A percentile compares a stretch with the other conserved stretches of the same genome.
phyloP scores from a whole-genome alignment of 768 basidiomycete species.

The Coprinellus micaceus region DNA sequence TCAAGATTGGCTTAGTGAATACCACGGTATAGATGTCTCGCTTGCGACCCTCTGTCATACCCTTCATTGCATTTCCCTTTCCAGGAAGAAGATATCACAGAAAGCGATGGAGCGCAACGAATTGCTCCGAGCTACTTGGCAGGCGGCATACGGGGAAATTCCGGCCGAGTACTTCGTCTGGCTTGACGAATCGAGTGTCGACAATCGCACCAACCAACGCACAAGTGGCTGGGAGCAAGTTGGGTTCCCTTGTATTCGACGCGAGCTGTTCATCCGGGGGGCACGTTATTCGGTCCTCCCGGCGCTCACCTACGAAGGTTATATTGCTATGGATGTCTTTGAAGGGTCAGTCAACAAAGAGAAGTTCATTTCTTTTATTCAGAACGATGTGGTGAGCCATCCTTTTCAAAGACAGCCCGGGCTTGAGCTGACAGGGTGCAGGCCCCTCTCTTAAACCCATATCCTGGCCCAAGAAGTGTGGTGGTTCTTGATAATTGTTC shows the following conservation, averaged over 20 bases:
- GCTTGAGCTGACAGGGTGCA: no score
- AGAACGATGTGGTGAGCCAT: neutral
- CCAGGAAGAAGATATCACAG: neutral
- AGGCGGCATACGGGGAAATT: neutral
- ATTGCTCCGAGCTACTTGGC: neutral
- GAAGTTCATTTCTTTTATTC: neutral
- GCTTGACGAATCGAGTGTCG: constrained; percentile 6
- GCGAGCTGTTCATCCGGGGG: neutral
- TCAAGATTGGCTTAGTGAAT: neutral
- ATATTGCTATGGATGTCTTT: neutral
- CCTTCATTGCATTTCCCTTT: neutral
- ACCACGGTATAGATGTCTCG: neutral
- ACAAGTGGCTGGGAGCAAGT: neutral
- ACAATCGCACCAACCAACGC: constrained; percentile 1
- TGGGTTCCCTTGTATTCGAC: neutral
- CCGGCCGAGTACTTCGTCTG: no score
- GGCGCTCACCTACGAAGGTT: neutral
- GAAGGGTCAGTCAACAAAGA: constrained; percentile 2
- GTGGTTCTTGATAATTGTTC: constrained; percentile 2
- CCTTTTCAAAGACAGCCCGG: neutral
- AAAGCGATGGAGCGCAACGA: constrained; percentile 3
- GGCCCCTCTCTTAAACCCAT: neutral
- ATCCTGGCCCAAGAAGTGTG: neutral
- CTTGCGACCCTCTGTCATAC: neutral
- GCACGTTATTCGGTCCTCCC: neutral